Conservation (phyloP, 129 eudicot species). For the Gnaphalium uliginosum region DNA sequence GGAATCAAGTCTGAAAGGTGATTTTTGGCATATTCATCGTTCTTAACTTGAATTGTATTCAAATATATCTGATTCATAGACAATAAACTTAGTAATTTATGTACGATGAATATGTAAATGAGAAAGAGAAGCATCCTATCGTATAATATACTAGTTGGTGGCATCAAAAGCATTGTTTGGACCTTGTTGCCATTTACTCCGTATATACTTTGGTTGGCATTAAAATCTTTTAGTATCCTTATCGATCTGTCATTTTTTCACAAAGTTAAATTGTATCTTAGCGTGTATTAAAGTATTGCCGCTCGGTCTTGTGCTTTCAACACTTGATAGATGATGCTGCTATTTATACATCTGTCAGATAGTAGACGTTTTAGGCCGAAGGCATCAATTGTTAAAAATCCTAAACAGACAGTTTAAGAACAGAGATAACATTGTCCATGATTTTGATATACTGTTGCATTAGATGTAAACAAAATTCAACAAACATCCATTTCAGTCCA, state of each 20-base stretch:
- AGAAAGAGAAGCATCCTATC: not conserved
- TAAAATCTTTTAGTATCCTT: not conserved
- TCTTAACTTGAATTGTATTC: not conserved
- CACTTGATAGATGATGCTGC: not conserved
- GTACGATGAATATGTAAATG: not conserved
- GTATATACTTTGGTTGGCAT: not conserved
- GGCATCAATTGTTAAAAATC: too few relatives aligned
- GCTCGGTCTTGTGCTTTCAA: not conserved
- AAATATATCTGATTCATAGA: not conserved
- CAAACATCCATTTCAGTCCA: not conserved
- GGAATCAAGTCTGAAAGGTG: not conserved
- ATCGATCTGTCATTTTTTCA: not conserved
- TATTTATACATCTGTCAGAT: too few relatives aligned
- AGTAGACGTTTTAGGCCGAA: too few relatives aligned
- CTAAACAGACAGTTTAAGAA: too few relatives aligned
- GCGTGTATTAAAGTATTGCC: not conserved
- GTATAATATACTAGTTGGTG: not conserved
- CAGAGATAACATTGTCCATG: too few relatives aligned
- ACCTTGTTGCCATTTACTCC: not conserved
- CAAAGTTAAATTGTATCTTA: too few relatives aligned
- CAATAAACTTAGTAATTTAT: not conserved
- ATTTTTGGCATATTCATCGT: not conserved
- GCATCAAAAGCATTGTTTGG: constrained; percentile 4
- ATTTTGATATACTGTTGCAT: too few relatives aligned
- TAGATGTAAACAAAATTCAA: too few relatives aligned